Evolutionary conservation across 2,329 filamentous ascomycete genomes (phyloP), one percentile per base, ranked within the genome.

Genomic region (Clonostachys byssicola): DNA sequence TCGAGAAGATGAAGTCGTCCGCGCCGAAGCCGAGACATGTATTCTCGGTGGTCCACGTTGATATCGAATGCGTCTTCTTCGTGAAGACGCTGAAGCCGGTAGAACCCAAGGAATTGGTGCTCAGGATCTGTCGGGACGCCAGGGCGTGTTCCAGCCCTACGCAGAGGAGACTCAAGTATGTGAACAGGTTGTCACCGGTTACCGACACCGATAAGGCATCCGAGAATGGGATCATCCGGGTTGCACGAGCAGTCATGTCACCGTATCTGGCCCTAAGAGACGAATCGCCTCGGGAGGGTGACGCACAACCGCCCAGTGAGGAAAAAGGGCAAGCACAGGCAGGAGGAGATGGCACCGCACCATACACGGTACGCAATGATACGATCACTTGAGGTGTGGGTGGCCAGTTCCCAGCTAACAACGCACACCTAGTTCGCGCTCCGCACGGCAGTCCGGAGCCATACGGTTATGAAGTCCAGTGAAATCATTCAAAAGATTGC

Each of bases 401-500:
- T 14, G 34, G 42, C 14, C 23, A 43, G 23, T 30, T 30, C 9
- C 23, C 23, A 30, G 23, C 23, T 30, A 30, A 30, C 23, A 30
- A 30, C 4, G 23, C 23, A 30, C 23, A 30, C 9, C 23, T 30
- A 30, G 23, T 30, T 30, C 23, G 23, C 23, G 23, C 23, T 30
- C 23, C 23, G 23, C 23, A 30, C 23, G 9, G 10, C 23, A 30
- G 23, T 30, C 51, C 83, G 89, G 47, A 89, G 88, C 58, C 85
- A 92, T 65, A 84, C 74, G 54, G 74, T 75, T 5, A 73, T 92
- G 51, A 85, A 80, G 55, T 79, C 88, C 49, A 80, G 85, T 52
- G 72, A 72, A 16, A 74, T 92, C 43, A 92, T 94, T 63, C 81
- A 85, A 57, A 80, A 78, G 52, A 77, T 92, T 52, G 89, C 88